Conservation (phyloP, 176 grass and related monocot genomes). For the Miscanthus lutarioriparius region DNA sequence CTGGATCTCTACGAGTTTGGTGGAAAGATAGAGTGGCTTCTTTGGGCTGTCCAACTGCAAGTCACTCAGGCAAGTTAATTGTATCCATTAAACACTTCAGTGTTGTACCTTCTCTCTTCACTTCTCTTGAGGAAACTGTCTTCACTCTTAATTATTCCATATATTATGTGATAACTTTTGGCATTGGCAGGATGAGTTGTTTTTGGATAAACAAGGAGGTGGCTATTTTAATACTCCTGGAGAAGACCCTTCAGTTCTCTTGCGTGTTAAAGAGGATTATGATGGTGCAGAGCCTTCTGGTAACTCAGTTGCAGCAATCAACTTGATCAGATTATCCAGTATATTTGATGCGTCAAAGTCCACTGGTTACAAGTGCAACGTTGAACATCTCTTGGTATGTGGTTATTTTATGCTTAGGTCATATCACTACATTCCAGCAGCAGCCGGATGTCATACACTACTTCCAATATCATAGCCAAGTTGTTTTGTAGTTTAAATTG, state of each 20-base stretch:
- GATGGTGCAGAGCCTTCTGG: slow-evolving; percentile 98
- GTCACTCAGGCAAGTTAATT: slow-evolving; percentile 70
- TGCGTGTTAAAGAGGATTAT: slow-evolving; percentile 92
- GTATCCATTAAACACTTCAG: neutral
- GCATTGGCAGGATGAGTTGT: slow-evolving; percentile 70
- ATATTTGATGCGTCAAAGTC: slow-evolving; percentile 64
- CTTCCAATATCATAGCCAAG: neutral
- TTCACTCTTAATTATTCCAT: neutral
- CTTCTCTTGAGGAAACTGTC: neutral
- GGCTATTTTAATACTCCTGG: slow-evolving; percentile 95
- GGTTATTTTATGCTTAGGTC: neutral
- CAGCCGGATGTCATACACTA: neutral
- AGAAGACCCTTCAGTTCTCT: slow-evolving; percentile 87
- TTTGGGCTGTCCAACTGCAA: slow-evolving; percentile 81
- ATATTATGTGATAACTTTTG: neutral
- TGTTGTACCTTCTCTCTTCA: neutral
- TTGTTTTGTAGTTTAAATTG: neutral
- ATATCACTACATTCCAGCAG: neutral
- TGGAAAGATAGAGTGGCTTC: slow-evolving; percentile 76
- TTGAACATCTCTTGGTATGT: slow-evolving; percentile 91
- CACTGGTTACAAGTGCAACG: slow-evolving; percentile 52
- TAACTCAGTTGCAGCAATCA: slow-evolving; percentile 84
- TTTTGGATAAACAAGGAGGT: slow-evolving; percentile 86
- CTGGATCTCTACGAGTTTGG: slow-evolving; percentile 91
- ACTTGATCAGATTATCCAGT: slow-evolving; percentile 83